Conservation (phyloP, 768 basidiomycete species). For the Agrocybe pediades region DNA sequence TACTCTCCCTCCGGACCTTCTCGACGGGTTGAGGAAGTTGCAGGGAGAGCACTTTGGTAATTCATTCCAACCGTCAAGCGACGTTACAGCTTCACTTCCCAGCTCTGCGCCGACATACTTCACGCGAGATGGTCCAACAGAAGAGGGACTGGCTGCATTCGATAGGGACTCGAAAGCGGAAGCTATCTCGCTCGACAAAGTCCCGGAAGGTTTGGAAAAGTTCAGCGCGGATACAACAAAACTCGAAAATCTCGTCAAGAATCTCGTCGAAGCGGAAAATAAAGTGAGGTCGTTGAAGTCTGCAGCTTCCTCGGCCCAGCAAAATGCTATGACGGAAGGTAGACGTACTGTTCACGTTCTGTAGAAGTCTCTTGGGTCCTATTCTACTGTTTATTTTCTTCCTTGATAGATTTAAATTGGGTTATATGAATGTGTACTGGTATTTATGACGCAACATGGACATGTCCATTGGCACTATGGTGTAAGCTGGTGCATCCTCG, state of each 20-base stretch:
- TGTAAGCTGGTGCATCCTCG: no score
- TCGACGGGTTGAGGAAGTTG: constrained; percentile 25
- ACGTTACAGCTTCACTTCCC: neutral
- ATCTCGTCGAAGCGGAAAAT: neutral
- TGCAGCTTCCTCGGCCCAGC: neutral
- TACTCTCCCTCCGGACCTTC: constrained; percentile 34
- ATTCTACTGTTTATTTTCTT: no score
- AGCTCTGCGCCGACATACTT: constrained; percentile 13
- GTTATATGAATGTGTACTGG: no score
- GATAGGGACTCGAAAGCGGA: constrained; percentile 23
- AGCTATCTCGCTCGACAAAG: constrained; percentile 31
- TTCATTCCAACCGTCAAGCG: neutral
- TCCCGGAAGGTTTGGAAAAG: constrained; percentile 35
- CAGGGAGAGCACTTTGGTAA: constrained; percentile 6
- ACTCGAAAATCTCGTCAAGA: constrained; percentile 22
- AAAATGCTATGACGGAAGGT: neutral
- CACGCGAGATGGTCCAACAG: constrained; percentile 7
- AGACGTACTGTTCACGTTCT: neutral
- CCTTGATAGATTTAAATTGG: no score
- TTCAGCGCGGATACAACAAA: constrained; percentile 33
- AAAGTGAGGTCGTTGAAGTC: neutral
- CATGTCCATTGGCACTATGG: no score
- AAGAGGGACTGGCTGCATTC: constrained; percentile 20
- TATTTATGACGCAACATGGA: no score
- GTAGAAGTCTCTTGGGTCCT: no score